Base-by-base conservation (phyloP, 345 rosid genomes). In the Eucalyptus sp. region DNA sequence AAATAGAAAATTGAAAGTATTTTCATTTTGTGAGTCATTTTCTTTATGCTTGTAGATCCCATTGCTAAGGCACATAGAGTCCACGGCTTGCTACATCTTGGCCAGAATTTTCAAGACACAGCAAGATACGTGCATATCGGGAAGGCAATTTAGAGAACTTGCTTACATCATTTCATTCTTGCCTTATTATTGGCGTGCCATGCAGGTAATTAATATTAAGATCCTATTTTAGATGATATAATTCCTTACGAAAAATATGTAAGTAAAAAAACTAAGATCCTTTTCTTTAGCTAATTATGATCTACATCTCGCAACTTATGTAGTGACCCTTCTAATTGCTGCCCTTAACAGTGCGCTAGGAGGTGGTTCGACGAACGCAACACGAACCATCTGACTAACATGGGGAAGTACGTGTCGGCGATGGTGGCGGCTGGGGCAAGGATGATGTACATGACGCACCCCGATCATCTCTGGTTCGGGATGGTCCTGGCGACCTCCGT, bases 181-280 rank as follows among this genome's bases (percentile, higher is more conserved):
- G 88, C 99, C 99, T 12, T 98, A 96, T 89, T 97, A 95, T 89
- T 98, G 99, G 99, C 98, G 99, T 88, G 99, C 99, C 8, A 96
- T 96, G 99, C 99, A 98, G 96, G 99, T 97, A 93, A 89, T 46
- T 41, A 50, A 86, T 20, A 76, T 37, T 56, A 56, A 56, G 62
- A 56, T 56, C 62, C 62, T 56, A 24, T 24, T 8, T 56, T 24
- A 56, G 29, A 56, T 22, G 29, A 56, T 56, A 56, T 22, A 24
- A 4, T 9, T 56, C 62, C 62, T 56, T 56, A 56, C 0, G 62
- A 56, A 56, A 24, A 56, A 24, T 56, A 56, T 24, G 13, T 56
- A 56, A 24, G 62, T 56, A 9, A 17, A 4, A 9, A 24, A 24
- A 56, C 6, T 3, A 37, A 76, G 48, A 76, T 76, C 83, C 83